Evolutionary conservation across 2,329 filamentous ascomycete species (phyloP).

Genomic region (Elsinoe australis): DNA sequence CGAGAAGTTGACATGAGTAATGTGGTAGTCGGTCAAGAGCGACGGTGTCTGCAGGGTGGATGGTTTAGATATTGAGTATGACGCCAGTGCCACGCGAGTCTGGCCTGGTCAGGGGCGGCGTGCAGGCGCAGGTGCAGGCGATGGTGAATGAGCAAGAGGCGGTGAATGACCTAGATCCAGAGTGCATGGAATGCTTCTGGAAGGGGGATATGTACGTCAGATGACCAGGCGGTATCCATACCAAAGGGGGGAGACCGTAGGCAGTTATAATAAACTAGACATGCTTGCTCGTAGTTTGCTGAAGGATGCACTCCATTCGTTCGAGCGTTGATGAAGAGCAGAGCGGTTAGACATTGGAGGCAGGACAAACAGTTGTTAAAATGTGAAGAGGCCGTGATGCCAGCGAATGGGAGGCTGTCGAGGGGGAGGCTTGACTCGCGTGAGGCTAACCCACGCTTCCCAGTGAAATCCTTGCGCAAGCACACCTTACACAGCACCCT

Average conservation of each 20-base stretch:
- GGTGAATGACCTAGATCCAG: slow-evolving; percentile 1
- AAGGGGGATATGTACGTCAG: slow-evolving; percentile 2
- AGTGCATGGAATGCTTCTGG: slow-evolving; percentile 14
- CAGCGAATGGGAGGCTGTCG: slow-evolving; percentile 7
- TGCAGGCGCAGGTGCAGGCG: slow-evolving; percentile 8
- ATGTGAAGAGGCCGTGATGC: slow-evolving; percentile 1
- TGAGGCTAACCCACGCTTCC: slow-evolving; percentile 11
- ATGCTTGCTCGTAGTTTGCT: slow-evolving; percentile 1
- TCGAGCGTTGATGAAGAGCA: background rate
- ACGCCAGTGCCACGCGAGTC: slow-evolving; percentile 5
- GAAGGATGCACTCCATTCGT: too few species aligned
- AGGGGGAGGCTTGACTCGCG: slow-evolving; percentile 1
- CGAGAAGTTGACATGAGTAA: slow-evolving; percentile 13
- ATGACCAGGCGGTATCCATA: slow-evolving; percentile 6
- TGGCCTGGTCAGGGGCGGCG: slow-evolving; percentile 13
- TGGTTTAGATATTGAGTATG: slow-evolving; percentile 1
- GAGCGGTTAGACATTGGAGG: background rate
- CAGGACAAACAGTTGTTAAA: slow-evolving; percentile 13
- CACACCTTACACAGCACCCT: too few species aligned
- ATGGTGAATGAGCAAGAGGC: slow-evolving; percentile 3
- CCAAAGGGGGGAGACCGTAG: background rate
- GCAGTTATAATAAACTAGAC: slow-evolving; percentile 7
- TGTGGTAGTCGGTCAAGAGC: slow-evolving; percentile 1
- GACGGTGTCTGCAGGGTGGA: slow-evolving; percentile 3
- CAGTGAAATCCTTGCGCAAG: background rate